Base-by-base conservation (phyloP, 192 early-diverging fungal species). In the Backusella parvicylindrica region DNA sequence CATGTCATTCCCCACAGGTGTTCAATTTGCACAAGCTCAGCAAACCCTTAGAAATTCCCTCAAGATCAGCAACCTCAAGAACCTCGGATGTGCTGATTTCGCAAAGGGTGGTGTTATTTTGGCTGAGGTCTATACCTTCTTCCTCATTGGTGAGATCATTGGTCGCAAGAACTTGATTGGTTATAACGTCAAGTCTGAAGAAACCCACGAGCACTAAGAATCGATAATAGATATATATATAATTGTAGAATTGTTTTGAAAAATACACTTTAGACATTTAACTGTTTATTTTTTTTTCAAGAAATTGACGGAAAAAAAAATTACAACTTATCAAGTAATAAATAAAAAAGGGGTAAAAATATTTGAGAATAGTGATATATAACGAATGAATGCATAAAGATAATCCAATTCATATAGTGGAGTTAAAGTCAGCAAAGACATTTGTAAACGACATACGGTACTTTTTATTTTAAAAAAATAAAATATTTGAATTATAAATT, bases 121-220 rank as follows among this genome's bases (percentile, higher is more conserved):
- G 47, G 83, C 84, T 49, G 86, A 91, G 80, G 72, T 85, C 32
- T 83, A 82, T 77, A 83, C 86, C 33, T 89, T 91, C 75, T 91
- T 89, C 82, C 75, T 87, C 64, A 37, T 91, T 26, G 89, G 89
- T 65, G 89, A 91, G 77, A 84, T 91, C 63, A 75, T 91, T 75
- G 89, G 89, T 74, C 87, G 88, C 60, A 82, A 87, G 77, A 89
- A 85, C 83, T 74, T 91, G 74, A 79, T 89, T 65, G 90, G 90
- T 28, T 89, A 89, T 40, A 83, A 86, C 32, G 86, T 89, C 77
- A 72, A 84, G 77, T 75, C 79, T 41, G 68, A 47, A 47, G 53
- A 60, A 31, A 15, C 30, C 16, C 68, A 70, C 40, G 67, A 68
- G 12, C 68, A 70, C 37, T 70, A 70, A 70, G 40, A 1, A 26